phyloP scores from a whole-genome alignment of 2,329 filamentous ascomycete genomes.

The Ceratocystis harringtonii region DNA sequence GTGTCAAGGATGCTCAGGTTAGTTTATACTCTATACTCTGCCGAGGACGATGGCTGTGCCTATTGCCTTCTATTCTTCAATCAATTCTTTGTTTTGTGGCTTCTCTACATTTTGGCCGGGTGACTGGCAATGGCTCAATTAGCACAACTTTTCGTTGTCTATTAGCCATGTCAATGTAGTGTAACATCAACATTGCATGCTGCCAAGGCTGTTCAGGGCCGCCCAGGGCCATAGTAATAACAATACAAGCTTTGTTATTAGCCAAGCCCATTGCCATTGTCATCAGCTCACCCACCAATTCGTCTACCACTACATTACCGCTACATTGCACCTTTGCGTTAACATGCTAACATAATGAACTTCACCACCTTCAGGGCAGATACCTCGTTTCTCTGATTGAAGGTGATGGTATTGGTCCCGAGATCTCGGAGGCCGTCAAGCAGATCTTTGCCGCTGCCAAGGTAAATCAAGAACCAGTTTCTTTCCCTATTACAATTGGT shows the following conservation, averaged over 20 bases:
- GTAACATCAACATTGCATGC: too few species aligned
- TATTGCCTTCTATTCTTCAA: too few species aligned
- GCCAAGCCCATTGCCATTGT: too few species aligned
- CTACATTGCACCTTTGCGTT: neutral
- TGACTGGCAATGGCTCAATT: too few species aligned
- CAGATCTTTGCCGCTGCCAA: constrained; percentile 94
- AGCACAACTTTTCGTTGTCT: too few species aligned
- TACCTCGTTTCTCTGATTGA: constrained; percentile 95
- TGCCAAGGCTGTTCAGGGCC: too few species aligned
- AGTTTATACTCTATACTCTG: constrained; percentile 25
- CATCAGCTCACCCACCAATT: too few species aligned
- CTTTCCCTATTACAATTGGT: neutral
- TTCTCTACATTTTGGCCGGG: too few species aligned
- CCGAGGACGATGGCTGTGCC: too few species aligned
- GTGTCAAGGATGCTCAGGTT: constrained; percentile 77
- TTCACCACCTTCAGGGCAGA: constrained; percentile 50
- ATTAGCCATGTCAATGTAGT: too few species aligned
- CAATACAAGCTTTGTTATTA: too few species aligned
- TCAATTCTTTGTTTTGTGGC: too few species aligned
- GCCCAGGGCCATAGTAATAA: neutral
- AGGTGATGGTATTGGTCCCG: constrained; percentile 95
- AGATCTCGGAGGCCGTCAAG: constrained; percentile 96
- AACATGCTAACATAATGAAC: constrained; percentile 6
- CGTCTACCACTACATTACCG: neutral
- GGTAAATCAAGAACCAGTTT: constrained; percentile 35